Evolutionary conservation across 371 early-diverging fungal genomes (phyloP).

Genomic region (Entomophthora muscae): DNA sequence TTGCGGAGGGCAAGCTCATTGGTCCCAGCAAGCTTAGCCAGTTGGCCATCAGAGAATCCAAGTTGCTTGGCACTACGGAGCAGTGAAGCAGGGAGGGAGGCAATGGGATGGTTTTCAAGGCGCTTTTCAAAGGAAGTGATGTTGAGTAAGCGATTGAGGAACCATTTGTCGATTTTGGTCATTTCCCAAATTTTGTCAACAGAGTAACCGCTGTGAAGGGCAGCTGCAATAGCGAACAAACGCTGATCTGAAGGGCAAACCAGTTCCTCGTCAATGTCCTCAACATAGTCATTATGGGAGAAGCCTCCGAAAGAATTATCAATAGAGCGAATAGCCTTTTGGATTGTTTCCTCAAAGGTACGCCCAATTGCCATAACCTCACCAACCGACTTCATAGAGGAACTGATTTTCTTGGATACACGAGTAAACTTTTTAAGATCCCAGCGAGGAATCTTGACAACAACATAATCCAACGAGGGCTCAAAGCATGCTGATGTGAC

Average conservation of each 20-base stretch:
- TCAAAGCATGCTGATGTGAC: conserved; percentile 89
- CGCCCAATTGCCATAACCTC: conserved; percentile 95
- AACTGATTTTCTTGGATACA: conserved; percentile 62
- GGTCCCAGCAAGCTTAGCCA: conserved; percentile 50
- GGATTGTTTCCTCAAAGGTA: conserved; percentile 84
- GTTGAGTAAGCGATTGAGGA: conserved; percentile 77
- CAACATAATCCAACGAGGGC: conserved; percentile 83
- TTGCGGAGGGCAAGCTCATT: conserved; percentile 63
- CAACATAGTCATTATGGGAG: conserved; percentile 28
- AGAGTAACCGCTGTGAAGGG: conserved; percentile 56
- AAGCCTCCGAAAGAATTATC: conserved; percentile 52
- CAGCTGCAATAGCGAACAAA: conserved; percentile 74
- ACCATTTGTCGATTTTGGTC: conserved; percentile 92
- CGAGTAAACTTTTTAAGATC: conserved; percentile 82
- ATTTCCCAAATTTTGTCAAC: conserved; percentile 69
- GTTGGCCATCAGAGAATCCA: conserved; percentile 78
- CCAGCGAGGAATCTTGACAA: conserved; percentile 92
- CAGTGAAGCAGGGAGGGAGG: conserved; percentile 26
- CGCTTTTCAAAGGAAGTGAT: conserved; percentile 44
- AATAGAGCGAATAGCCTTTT: conserved; percentile 71
- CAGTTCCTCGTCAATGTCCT: conserved; percentile 51
- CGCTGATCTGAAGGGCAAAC: conserved; percentile 72
- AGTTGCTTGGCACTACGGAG: conserved; percentile 56
- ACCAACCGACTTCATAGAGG: conserved; percentile 87
- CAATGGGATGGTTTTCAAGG: conserved; percentile 25